Base-by-base conservation (phyloP, 441 rosid genomes). In the Populus hybrid region DNA sequence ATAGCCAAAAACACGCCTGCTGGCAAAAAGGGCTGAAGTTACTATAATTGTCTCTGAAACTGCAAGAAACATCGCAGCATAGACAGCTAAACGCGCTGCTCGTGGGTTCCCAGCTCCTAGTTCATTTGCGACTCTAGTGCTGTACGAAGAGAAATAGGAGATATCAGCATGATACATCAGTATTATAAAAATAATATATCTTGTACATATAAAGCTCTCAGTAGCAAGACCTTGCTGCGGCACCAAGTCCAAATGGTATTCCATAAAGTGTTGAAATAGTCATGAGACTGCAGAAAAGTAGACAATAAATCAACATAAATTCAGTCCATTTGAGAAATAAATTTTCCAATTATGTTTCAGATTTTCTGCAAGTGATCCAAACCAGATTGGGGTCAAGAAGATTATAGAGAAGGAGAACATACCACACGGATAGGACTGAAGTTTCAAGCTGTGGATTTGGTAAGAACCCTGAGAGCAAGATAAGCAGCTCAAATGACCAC, bases 381-480 rank as follows among this genome's bases (percentile, higher is more conserved):
- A 71, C 21, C 42, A 20, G 10, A 9, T 12, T n/a, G 9, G 64
- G 8, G 64, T 16, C 53, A 71, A 7, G 23, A 38, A 10, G 28
- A 12, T 38, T 9, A 12, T 6, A 20, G 12, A 59, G 61, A 36
- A 76, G 16, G 12, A 59, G 64, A 36, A 74, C 82, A 76, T 86
- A 92, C 99, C 97, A 90, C 23, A 91, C 81, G 0, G 98, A 93
- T 20, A 93, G 85, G 72, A 92, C 95, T 0, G 98, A 93, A 53
- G 98, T 83, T 83, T 94, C 94, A 14, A 93, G 97, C 86, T 90
- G 42, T 1, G 97, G 98, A 77, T 94, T 91, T 26, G 97, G 94
- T 42, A 94, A 78, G 50, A 94, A 79, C 63, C 98, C 98, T 2
- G 97, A 94, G 26, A 90, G 84, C 80, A 93, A 77, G 56, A 87